phyloP scores from a whole-genome alignment of 169 alveolate genomes.

The Plasmodium malariae region DNA sequence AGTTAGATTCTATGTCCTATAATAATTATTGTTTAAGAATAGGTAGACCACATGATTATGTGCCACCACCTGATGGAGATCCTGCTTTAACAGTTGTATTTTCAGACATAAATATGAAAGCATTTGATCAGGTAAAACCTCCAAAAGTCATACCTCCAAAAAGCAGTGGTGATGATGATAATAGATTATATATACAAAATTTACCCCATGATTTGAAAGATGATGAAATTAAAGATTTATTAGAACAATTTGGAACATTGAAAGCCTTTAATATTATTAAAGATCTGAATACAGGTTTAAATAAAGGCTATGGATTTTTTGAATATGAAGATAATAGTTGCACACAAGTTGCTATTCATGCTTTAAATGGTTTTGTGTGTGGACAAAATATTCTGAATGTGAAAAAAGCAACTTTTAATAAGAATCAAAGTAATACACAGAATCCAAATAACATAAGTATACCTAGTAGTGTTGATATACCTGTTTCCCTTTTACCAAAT shows the following conservation, averaged over 20 bases:
- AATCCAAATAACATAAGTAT: conserved; percentile 46
- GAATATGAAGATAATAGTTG: conserved; percentile 89
- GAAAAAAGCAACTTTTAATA: conserved; percentile 74
- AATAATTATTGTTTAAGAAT: conserved; percentile 86
- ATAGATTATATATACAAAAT: conserved; percentile 87
- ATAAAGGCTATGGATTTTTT: conserved; percentile 91
- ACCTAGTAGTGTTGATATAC: conserved; percentile 81
- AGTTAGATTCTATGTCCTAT: conserved; percentile 86
- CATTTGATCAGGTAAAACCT: conserved; percentile 69
- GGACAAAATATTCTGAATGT: conserved; percentile 82
- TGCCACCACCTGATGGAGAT: conserved; percentile 87
- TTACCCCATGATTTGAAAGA: conserved; percentile 89
- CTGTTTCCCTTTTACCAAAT: conserved; percentile 87
- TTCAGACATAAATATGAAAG: conserved; percentile 75
- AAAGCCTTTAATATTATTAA: conserved; percentile 83
- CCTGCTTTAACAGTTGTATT: conserved; percentile 82
- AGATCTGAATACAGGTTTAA: conserved; percentile 87
- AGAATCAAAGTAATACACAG: conserved; percentile 77
- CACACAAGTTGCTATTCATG: conserved; percentile 89
- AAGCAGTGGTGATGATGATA: conserved; percentile 75
- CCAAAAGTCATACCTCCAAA: conserved; percentile 25
- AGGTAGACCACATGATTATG: conserved; percentile 89
- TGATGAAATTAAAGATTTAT: conserved; percentile 83
- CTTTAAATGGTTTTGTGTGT: conserved; percentile 83
- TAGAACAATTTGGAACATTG: conserved; percentile 89